Base-by-base conservation (phyloP, 768 basidiomycete genomes). In the Clathrus columnatus region DNA sequence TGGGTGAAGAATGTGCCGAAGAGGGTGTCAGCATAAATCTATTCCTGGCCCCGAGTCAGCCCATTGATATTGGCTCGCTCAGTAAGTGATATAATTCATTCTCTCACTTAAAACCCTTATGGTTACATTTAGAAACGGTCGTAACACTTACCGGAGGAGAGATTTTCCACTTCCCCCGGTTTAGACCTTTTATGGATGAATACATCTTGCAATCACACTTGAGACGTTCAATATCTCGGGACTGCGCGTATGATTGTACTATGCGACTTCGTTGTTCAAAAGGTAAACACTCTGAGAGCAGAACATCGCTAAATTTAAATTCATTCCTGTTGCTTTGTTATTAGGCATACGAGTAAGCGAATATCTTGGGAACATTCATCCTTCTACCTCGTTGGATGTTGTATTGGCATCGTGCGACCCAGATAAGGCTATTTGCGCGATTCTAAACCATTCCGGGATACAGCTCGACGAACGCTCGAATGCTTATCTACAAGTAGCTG, bases 81-180 rank as follows among this genome's bases (percentile, higher is more conserved):
- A 88, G 90, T 81, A 61, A 30, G 78, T 64, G 20, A 27, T 26
- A 32, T 32, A 30, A 48, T 47, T 28, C 16, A 30, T 17, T 2
- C 30, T 49, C 18, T n/a, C 7, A n/a, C 26, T 21, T 28, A 49
- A 21, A n/a, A 4, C 3, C 18, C 27, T 7, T 17, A 27, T 14
- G 20, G 5, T 8, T 16, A 20, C 28, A 55, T 27, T 42, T 63
- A 47, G 60, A 50, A 47, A 29, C 16, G n/a, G 75, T 93, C 5
- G 66, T 86, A 0, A 82, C 82, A 0, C 65, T 82, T 10, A 91
- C 91, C 6, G 96, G 96, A 14, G 96, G 96, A 18, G 91, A 93
- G 56, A 63, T 95, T 1, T 94, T 87, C 70, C 95, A 85, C 72
- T 87, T 94, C 63, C 96, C 95, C 7, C 79, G 89, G n/a, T 99